A percentile compares a stretch with the other conserved stretches of the same genome.
phyloP scores from a whole-genome alignment of 306 rosid species.

The Gillenia trifoliata region DNA sequence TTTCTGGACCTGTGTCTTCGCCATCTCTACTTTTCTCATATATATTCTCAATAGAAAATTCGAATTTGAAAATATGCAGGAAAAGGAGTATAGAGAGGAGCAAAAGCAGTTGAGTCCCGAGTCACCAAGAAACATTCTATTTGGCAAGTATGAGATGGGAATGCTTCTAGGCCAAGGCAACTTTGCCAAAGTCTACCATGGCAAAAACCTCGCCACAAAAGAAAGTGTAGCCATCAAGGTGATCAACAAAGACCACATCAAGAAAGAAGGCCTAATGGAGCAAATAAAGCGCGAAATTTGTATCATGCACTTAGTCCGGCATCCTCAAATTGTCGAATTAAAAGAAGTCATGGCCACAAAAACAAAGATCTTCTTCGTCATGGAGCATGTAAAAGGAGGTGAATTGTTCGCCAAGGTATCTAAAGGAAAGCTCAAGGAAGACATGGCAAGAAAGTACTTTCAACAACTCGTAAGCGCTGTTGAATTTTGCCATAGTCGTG shows the following conservation, averaged over 20 bases:
- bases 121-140: conserved; percentile 32
- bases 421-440: conserved; percentile 57
- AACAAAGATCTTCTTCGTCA: conserved; percentile 53
- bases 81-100: background rate
- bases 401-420: conserved; percentile 55
- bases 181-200: conserved; percentile 70
- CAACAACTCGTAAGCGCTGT: conserved; percentile 61
- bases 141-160: conserved; percentile 77
- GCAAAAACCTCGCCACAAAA: conserved; percentile 36
- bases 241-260: conserved; percentile 52
- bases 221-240: conserved; percentile 80
- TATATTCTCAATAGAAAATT: background rate
- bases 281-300: conserved; percentile 82
- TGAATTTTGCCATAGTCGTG: conserved; percentile 83
- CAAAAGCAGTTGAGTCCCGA: background rate
- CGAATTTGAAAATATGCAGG: conserved; percentile 18
- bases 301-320: conserved; percentile 62
- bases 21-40: background rate
- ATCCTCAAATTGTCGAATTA: conserved; percentile 66
- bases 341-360: conserved; percentile 91
- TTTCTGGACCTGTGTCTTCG: background rate
- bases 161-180: conserved; percentile 66
- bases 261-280: conserved; percentile 53
- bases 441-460: conserved; percentile 57
- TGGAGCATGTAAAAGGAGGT: conserved; percentile 70